Evolutionary conservation across 2,329 filamentous ascomycete genomes (phyloP), one percentile per base, ranked within the genome.

Genomic region (Tolypocladium nubicola): DNA sequence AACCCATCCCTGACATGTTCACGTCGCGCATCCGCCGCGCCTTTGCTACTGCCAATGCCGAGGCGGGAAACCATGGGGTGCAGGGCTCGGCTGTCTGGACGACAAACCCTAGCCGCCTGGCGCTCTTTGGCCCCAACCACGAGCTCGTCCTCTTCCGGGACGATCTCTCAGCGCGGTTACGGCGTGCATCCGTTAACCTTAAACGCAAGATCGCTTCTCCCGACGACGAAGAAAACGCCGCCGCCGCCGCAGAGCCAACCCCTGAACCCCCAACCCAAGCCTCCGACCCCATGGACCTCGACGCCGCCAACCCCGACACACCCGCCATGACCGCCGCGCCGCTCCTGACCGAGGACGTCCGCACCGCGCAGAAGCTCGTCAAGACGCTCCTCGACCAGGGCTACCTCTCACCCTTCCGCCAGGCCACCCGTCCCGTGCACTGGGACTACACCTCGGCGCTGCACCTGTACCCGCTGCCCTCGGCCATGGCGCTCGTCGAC

Each of bases 321-420:
- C 58, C 64, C 14, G 56, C 60, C 4, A 41, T 60, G 4, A 60
- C 58, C 13, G 23, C 61, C n/a, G 39, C 64, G 1, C 59, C 56
- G 55, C 63, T 38, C 14, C 6, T 58, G 3, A 58, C 77, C 16
- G 73, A 80, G 59, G 81, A 84, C 61, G 66, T 81, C 23, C 78
- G 78, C 56, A 78, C 82, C 8, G 87, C 88, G 9, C 82, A 87
- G 58, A 88, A 89, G 63, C 80, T 97, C 1, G 91, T 96, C 65
- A 95, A 96, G 69, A 96, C 93, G 0, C 71, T 99, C 11, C 80
- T 99, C 9, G 92, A 96, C 64, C 94, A 99, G 73, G 90, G 90
- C 6, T 88, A 90, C 62, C 80, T 99, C 13, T 86, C 89, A 0
- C 94, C 94, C 0, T 99, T 97, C 71, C 85, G 89, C 0, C 80